Conservation (phyloP, 116 monocot genomes). For the Posidonia oceanica region DNA sequence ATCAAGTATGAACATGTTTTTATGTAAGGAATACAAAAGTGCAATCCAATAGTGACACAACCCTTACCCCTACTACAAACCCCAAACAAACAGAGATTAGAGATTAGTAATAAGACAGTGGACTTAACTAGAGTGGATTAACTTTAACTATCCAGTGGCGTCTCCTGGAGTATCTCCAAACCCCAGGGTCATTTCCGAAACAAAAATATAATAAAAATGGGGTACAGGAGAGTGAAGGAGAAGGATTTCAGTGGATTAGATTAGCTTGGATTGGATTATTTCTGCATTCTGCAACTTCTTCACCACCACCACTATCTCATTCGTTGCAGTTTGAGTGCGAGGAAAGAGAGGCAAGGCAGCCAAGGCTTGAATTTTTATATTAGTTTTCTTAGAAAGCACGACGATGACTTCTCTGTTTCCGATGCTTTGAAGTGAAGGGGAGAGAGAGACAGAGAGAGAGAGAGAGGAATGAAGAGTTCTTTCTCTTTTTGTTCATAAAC, state of each 20-base stretch:
- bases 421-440: slow-evolving; percentile 13
- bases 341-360: slow-evolving; percentile 11
- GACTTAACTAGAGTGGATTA: too few relatives aligned
- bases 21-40: too few relatives aligned
- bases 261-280: background rate
- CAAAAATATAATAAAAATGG: background rate
- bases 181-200: background rate
- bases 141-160: too few relatives aligned
- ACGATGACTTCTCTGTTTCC: slow-evolving; percentile 6
- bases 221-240: background rate
- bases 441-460: background rate
- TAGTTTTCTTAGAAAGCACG: background rate
- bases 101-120: too few relatives aligned
- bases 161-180: too few relatives aligned
- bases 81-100: too few relatives aligned
- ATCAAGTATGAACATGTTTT: too few relatives aligned
- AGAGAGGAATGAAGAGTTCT: background rate
- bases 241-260: background rate
- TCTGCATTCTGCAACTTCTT: background rate
- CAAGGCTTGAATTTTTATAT: background rate
- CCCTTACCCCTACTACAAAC: too few relatives aligned
- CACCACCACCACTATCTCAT: slow-evolving; percentile 4
- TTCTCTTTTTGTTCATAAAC: background rate
- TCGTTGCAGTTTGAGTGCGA: slow-evolving; percentile 11
- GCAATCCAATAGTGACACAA: too few relatives aligned